Evolutionary conservation across 1,139 yeast species (phyloP).

Genomic region (Geotrichum reessii): DNA sequence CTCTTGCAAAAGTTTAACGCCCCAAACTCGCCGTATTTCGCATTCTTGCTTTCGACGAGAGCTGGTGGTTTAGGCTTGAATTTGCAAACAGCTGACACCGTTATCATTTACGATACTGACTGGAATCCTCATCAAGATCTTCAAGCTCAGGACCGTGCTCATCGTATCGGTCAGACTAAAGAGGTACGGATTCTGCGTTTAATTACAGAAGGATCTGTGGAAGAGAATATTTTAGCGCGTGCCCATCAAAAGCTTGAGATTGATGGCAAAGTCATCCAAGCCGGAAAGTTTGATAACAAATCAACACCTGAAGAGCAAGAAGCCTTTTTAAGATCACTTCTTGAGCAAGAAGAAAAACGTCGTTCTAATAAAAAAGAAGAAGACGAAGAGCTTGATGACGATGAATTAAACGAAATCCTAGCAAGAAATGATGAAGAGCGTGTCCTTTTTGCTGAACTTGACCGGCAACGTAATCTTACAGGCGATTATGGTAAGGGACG

Average conservation of each 20-base stretch:
- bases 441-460: constrained; percentile 58
- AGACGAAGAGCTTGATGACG: constrained; percentile 48
- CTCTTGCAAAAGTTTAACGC: constrained; percentile 81
- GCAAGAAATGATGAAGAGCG: constrained; percentile 79
- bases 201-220: constrained; percentile 89
- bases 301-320: constrained; percentile 97
- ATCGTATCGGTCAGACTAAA: constrained; percentile 94
- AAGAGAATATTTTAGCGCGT: constrained; percentile 86
- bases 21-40: constrained; percentile 78
- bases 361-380: constrained; percentile 50
- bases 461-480: constrained; percentile 51
- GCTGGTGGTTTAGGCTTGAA: constrained; percentile 97
- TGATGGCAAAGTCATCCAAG: constrained; percentile 97
- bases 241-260: constrained; percentile 92
- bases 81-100: constrained; percentile 94
- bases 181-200: constrained; percentile 89
- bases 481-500: constrained; percentile 41
- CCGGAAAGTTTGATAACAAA: constrained; percentile 96
- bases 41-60: constrained; percentile 84
- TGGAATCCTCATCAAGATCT: constrained; percentile 99
- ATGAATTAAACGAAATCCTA: constrained; percentile 76
- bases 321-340: constrained; percentile 73
- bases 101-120: constrained; percentile 90
- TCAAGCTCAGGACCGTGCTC: constrained; percentile 98
- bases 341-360: constrained; percentile 69